Evolutionary conservation across 2,329 filamentous ascomycete genomes (phyloP), one percentile per base, ranked within the genome.

Genomic region (Biscogniauxia sp.): DNA sequence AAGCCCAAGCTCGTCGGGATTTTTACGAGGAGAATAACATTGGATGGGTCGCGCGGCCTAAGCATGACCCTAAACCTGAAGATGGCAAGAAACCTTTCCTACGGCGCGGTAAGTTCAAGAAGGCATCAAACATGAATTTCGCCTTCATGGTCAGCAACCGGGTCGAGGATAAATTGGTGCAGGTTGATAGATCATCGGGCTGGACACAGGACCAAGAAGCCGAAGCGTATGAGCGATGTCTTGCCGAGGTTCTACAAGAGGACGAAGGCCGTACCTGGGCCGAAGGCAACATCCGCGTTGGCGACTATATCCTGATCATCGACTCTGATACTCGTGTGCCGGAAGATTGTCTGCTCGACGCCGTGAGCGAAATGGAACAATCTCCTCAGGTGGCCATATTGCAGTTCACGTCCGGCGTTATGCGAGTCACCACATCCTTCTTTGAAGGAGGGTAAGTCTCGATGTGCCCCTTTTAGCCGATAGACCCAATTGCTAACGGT

Each of bases 211-310:
- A 83, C 53, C 86, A 91, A 61, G 89, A 92, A 73, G 84, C 84
- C 6, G 76, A 80, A 61, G 87, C 86, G 1, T 92, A 92, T 70
- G 83, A 88, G 73, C 75, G 80, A 69, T 82, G 85, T 61, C 81
- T 93, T 51, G 83, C 85, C 66, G 83, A 89, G 61, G 84, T 89
- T 19, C 80, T 93, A 45, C 82, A 87, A 53, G 85, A 88, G 54
- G 82, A 90, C 59, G 66, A 71, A 20, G 86, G 87, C 19, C 85
- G 88, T 26, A 89, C 89, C 26, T 91, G 89, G 89, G 91, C 91
- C 19, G 91, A 92, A 71, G 92, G 92, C 63, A 93, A 95, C 74
- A 89, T 96, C 67, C 90, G 92, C 56, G 80, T 96, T 20, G 92
- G 92, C 59, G 92, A 96, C 76, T 93, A 93, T 74, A 91, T 93